phyloP scores from a whole-genome alignment of 2,329 filamentous ascomycete species.

The Beauveria varroae region DNA sequence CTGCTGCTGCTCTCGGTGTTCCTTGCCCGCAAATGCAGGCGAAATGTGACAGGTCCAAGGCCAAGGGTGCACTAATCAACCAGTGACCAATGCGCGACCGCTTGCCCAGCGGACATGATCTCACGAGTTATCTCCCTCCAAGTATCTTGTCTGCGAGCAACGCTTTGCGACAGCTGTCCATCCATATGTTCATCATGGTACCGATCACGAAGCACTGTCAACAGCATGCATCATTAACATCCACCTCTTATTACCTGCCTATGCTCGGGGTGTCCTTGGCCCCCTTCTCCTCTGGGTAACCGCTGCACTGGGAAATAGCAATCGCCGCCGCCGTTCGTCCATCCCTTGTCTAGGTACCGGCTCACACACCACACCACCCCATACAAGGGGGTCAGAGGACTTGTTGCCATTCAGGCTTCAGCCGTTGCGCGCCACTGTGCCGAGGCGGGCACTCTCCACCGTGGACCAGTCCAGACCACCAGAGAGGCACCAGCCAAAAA shows the following conservation, averaged over 20 bases:
- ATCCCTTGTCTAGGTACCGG: neutral
- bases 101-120: too few relatives aligned
- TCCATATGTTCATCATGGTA: too few relatives aligned
- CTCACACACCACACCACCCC: neutral
- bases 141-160: neutral
- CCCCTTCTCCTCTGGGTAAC: neutral
- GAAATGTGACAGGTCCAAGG: conserved; percentile 4
- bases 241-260: too few relatives aligned
- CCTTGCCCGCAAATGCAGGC: neutral
- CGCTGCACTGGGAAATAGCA: neutral
- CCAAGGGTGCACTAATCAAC: neutral
- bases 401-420: neutral
- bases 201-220: neutral
- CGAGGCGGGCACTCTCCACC: neutral
- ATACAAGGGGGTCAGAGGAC: neutral
- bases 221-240: neutral
- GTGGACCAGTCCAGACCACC: conserved; percentile 11
- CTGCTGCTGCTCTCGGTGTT: neutral
- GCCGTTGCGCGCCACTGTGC: conserved; percentile 6
- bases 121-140: too few relatives aligned
- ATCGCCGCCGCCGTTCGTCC: neutral
- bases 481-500: neutral
- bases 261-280: neutral
- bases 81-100: neutral
- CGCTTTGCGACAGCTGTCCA: neutral